phyloP scores from a whole-genome alignment of 306 rosid genomes.

The Quillaja saponaria region DNA sequence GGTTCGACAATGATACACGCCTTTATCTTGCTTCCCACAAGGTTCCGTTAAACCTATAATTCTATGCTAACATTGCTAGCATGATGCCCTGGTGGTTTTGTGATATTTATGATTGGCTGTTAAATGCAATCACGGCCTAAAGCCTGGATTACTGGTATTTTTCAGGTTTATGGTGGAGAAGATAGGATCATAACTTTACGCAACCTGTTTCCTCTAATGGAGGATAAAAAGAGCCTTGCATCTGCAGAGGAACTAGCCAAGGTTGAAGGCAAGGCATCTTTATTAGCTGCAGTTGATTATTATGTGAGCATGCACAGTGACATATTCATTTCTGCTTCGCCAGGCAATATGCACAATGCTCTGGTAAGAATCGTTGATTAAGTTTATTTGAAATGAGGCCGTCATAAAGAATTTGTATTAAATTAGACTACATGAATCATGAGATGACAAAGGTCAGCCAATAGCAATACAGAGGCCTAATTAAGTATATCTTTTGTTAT shows the following conservation, averaged over 20 bases:
- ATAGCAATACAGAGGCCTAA: no score
- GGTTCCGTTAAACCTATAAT: constrained; percentile 49
- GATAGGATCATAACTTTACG: constrained; percentile 81
- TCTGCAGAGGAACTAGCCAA: constrained; percentile 60
- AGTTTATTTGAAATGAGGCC: no score
- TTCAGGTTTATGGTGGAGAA: constrained; percentile 91
- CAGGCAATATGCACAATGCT: constrained; percentile 99
- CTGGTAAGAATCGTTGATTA: no score
- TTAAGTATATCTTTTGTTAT: no score
- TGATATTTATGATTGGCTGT: no score
- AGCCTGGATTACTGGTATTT: constrained; percentile 25
- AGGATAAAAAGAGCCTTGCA: constrained; percentile 89
- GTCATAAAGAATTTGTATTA: no score
- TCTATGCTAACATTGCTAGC: no score
- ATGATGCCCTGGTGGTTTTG: constrained; percentile 5
- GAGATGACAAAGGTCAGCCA: no score
- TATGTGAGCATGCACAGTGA: constrained; percentile 88
- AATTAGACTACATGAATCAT: no score
- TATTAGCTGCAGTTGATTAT: constrained; percentile 92
- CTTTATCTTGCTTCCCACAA: constrained; percentile 98
- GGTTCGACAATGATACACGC: constrained; percentile 88
- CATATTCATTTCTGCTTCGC: constrained; percentile 95
- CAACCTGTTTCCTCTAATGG: constrained; percentile 85
- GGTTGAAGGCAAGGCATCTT: constrained; percentile 92
- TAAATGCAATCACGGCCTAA: no score